Conservation (phyloP, 306 rosid species). For the Canavalia gladiata region DNA sequence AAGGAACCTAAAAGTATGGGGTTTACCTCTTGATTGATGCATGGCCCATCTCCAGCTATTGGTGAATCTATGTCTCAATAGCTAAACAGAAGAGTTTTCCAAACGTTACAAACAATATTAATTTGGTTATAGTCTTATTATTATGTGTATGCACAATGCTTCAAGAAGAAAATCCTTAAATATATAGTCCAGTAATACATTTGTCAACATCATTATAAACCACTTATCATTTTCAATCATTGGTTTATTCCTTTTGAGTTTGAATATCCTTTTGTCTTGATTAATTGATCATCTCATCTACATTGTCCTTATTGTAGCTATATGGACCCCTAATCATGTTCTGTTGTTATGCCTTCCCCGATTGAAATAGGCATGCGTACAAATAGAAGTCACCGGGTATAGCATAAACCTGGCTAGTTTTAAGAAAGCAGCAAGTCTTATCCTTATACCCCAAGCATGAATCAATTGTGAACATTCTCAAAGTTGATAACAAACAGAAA, state of each 20-base stretch:
- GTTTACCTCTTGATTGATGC: constrained; percentile 29
- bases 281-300: background rate
- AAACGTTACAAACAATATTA: background rate
- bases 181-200: background rate
- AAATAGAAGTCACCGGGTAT: background rate
- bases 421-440: background rate
- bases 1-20: no score
- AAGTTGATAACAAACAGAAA: background rate
- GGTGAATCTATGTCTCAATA: constrained; percentile 14
- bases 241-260: constrained; percentile 12
- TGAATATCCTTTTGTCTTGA: background rate
- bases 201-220: background rate
- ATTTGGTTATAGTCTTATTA: constrained; percentile 16
- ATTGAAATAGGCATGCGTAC: background rate
- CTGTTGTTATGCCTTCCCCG: constrained; percentile 3
- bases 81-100: constrained; percentile 1
- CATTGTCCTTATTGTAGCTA: constrained; percentile 13
- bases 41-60: constrained; percentile 39
- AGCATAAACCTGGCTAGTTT: constrained; percentile 12
- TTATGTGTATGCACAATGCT: background rate
- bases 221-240: constrained; percentile 12
- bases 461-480: background rate
- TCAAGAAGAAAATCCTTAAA: background rate
- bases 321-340: constrained; percentile 4
- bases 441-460: background rate